Base-by-base conservation (phyloP, 495 filamentous ascomycete species). In the Polyplosphaeria fusca region DNA sequence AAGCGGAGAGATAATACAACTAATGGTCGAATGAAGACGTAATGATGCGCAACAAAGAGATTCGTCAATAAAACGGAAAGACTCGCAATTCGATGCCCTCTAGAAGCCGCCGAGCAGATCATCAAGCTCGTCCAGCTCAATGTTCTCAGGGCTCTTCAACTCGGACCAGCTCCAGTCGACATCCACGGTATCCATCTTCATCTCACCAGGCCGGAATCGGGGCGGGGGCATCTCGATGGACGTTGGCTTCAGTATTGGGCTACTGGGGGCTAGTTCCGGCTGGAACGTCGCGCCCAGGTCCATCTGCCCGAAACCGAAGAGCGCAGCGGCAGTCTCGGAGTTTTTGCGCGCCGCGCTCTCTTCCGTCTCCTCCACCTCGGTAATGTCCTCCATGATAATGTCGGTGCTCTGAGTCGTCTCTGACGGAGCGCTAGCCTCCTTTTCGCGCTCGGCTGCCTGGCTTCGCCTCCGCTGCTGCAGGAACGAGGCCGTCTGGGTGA, bases 121-220 rank as follows among this genome's bases (percentile, higher is more conserved):
- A 67, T 98, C 93, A 2, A 98, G 80, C 77, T 98, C 93, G 41
- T 94, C 87, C 28, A 98, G 78, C 71, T 89, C 89, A 46, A 98
- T 83, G 48, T 82, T 88, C 72, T 97, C 93, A 0, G 90, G 91
- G 70, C 85, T 92, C 55, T 83, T 78, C 60, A 87, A 75, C 59
- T 90, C 86, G n/a, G 49, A 52, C 48, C 60, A 56, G 37, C 53
- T 43, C 54, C 52, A 58, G 1, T 52, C 53, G 22, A 58, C 18
- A 24, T 58, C 55, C 4, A 52, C 62, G 18, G 20, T 38, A 3
- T 14, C 22, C 50, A 55, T 51, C 49, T 46, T 64, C 4, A 57
- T 40, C 35, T 56, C 55, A 13, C 55, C 16, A 1, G 35, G 30
- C 37, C 46, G 60, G 43, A 56, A 63, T 16, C 37, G 30, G 13